phyloP scores from a whole-genome alignment of 768 basidiomycete species.

The Agaricus bisporus region DNA sequence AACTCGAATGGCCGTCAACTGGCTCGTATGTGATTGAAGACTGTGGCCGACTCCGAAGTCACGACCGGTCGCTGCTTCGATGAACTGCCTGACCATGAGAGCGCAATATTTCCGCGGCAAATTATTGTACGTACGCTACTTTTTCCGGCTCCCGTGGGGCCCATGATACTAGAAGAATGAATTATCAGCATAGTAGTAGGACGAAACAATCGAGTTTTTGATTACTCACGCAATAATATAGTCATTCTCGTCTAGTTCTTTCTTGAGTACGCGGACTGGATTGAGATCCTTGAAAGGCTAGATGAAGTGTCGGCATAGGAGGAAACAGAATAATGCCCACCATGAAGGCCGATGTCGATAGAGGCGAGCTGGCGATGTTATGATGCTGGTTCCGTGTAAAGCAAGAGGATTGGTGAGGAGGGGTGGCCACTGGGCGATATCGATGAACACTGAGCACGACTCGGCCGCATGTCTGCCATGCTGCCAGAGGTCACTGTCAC shows the following conservation, averaged over 20 bases:
- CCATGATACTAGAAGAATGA: constrained; percentile 19
- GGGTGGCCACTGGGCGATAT: no score
- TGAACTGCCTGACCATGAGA: not conserved
- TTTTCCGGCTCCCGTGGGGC: constrained; percentile 25
- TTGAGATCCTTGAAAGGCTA: not conserved
- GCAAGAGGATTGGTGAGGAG: no score
- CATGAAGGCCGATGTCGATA: not conserved
- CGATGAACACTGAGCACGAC: no score
- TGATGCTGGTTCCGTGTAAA: not conserved
- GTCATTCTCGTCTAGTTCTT: constrained; percentile 5
- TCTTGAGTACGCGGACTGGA: not conserved
- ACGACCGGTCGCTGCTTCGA: constrained; percentile 15
- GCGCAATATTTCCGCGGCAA: not conserved
- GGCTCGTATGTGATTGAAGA: constrained; percentile 19
- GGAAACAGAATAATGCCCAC: not conserved
- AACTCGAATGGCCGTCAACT: constrained; percentile 13
- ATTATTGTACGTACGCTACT: constrained; percentile 18
- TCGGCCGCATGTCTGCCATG: not conserved
- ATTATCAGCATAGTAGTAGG: not conserved
- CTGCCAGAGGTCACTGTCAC: no score
- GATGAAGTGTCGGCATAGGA: not conserved
- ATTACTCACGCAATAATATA: constrained; percentile 18
- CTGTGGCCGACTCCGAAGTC: constrained; percentile 16
- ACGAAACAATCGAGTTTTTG: not conserved
- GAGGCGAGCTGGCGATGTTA: not conserved